Conservation (phyloP, 176 grass and related monocot genomes). For the Panicum miliaceum region DNA sequence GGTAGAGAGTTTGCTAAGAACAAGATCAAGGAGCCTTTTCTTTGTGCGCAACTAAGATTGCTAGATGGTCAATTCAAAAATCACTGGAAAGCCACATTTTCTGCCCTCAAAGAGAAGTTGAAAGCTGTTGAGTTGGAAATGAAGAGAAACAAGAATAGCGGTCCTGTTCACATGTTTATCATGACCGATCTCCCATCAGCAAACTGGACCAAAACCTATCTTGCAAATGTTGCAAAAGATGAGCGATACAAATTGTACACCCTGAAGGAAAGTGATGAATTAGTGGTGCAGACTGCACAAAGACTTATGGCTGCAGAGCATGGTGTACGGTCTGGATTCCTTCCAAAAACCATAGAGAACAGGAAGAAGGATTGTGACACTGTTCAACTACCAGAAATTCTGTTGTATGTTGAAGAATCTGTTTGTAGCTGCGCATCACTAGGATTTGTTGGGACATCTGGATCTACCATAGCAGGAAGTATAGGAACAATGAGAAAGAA, state of each 20-base stretch:
- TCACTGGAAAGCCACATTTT: slow-evolving; percentile 93
- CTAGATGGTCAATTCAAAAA: slow-evolving; percentile 99
- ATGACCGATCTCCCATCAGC: slow-evolving; percentile 89
- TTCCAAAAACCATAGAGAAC: slow-evolving; percentile 55
- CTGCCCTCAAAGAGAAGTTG: slow-evolving; percentile 79
- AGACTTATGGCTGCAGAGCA: slow-evolving; percentile 81
- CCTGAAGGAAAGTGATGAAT: slow-evolving; percentile 73
- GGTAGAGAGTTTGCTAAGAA: slow-evolving; percentile 72
- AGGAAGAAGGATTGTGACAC: slow-evolving; percentile 50
- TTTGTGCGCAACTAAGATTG: slow-evolving; percentile 88
- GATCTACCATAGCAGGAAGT: slow-evolving; percentile 89
- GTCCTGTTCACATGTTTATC: slow-evolving; percentile 76
- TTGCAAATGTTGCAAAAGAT: slow-evolving; percentile 74
- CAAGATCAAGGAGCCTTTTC: slow-evolving; percentile 76
- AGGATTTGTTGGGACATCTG: slow-evolving; percentile 90
- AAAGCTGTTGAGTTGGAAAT: slow-evolving; percentile 52
- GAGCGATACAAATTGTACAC: slow-evolving; percentile 62
- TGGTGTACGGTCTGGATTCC: slow-evolving; percentile 73
- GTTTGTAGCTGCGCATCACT: slow-evolving; percentile 91
- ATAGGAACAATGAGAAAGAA: slow-evolving; percentile 83
- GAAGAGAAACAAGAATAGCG: slow-evolving; percentile 35
- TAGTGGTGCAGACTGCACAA: slow-evolving; percentile 60
- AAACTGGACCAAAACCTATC: slow-evolving; percentile 82
- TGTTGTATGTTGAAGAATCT: slow-evolving; percentile 82
- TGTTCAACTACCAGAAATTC: slow-evolving; percentile 73